phyloP scores from a whole-genome alignment of 257 asterid genomes.

The Primulina tabacum region DNA sequence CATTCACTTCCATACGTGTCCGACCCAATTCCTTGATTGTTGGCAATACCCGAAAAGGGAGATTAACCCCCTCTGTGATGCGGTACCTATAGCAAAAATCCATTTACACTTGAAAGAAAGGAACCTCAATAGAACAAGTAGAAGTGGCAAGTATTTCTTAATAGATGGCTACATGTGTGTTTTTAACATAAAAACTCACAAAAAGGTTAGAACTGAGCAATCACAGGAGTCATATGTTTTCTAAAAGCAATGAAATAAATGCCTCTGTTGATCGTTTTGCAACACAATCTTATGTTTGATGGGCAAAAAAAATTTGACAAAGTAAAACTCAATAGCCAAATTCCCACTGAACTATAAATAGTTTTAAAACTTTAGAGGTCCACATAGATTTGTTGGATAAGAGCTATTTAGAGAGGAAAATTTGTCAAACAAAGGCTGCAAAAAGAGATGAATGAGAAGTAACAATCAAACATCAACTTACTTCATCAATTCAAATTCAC shows the following conservation, averaged over 20 bases:
- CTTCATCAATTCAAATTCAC: constrained; percentile 99
- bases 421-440: constrained; percentile 5
- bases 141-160: background rate
- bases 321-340: background rate
- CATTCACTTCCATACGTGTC: constrained; percentile 99
- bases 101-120: constrained; percentile 21
- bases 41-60: constrained; percentile 96
- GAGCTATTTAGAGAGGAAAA: background rate
- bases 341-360: background rate
- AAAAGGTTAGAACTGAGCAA: background rate
- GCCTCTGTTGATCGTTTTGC: background rate
- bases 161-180: background rate
- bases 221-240: background rate
- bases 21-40: constrained; percentile 99
- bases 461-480: constrained; percentile 43
- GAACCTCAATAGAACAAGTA: constrained; percentile 13
- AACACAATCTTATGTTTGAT: background rate
- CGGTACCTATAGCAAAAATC: constrained; percentile 65
- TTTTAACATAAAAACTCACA: background rate
- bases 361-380: background rate
- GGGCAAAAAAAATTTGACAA: background rate
- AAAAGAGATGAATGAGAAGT: background rate
- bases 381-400: background rate
- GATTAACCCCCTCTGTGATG: constrained; percentile 98
- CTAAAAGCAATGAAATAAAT: no score